phyloP scores from a whole-genome alignment of 2,329 filamentous ascomycete genomes.

The Venturia oleaginea region DNA sequence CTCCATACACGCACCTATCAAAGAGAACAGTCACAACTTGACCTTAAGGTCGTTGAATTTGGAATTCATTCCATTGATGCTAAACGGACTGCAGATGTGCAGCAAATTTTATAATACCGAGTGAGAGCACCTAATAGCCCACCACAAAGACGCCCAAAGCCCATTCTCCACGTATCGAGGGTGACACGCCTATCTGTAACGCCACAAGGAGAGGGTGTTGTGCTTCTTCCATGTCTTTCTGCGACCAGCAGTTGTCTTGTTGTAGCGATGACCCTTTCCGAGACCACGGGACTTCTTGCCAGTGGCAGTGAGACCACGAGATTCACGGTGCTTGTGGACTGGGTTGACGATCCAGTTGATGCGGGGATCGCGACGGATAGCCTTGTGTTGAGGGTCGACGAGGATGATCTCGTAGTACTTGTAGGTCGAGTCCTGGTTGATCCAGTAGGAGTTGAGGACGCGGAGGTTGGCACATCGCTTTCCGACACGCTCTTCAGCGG shows the following conservation, averaged over 20 bases:
- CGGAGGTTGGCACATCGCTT: constrained; percentile 98
- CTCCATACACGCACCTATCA: background rate
- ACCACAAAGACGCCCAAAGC: constrained; percentile 5
- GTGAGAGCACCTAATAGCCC: background rate
- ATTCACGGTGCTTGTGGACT: constrained; percentile 99
- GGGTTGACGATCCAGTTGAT: constrained; percentile 99
- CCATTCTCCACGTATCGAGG: background rate
- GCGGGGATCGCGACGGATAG: constrained; percentile 95
- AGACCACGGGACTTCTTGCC: constrained; percentile 99
- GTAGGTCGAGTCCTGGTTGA: constrained; percentile 99
- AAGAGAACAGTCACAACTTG: background rate
- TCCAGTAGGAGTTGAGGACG: constrained; percentile 99
- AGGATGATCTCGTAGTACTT: constrained; percentile 99
- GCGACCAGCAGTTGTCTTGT: constrained; percentile 93
- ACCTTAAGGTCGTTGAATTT: background rate
- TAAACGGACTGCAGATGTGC: background rate
- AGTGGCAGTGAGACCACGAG: constrained; percentile 91
- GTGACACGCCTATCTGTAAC: constrained; percentile 65
- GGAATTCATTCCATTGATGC: constrained; percentile 8
- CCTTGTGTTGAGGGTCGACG: constrained; percentile 99
- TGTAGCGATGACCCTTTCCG: constrained; percentile 98
- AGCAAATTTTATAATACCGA: background rate
- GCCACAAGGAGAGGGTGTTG: constrained; percentile 98
- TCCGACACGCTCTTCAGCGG: constrained; percentile 99
- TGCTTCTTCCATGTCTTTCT: constrained; percentile 99